These are phyloP conservation scores for Ammopiptanthus mongolicus DNA, from an alignment of 306 rosid genomes.

Conservation along the genomic window DNA sequence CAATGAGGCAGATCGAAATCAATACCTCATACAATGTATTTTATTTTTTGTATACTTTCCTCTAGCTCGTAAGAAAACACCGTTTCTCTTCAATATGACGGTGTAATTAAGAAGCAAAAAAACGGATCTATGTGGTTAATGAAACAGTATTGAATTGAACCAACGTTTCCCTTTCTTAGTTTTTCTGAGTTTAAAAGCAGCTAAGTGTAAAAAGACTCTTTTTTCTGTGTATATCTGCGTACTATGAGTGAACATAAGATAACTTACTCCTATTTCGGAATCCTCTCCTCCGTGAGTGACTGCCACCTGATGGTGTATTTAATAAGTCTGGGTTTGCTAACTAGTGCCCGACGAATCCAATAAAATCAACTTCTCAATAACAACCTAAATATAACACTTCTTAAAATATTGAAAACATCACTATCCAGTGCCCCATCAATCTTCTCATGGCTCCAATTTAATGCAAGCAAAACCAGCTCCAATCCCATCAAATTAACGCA, in stretches of 20 bases:
- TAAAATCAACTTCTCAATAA: too few species aligned
- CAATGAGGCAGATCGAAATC: not conserved
- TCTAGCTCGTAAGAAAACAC: not conserved
- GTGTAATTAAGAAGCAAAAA: not conserved
- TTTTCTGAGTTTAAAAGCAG: not conserved
- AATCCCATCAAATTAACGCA: not conserved
- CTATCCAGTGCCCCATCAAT: too few species aligned
- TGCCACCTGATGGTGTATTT: too few species aligned
- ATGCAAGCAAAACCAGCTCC: not conserved
- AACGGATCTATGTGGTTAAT: not conserved
- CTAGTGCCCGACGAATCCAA: too few species aligned
- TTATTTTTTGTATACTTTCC: not conserved
- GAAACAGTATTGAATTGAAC: not conserved
- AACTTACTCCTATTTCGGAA: too few species aligned
- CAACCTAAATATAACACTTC: too few species aligned
- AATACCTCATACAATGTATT: not conserved
- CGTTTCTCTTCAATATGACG: not conserved
- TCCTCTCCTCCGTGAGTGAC: too few species aligned
- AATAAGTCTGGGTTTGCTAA: too few species aligned
- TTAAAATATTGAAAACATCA: too few species aligned
- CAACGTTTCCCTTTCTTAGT: not conserved
- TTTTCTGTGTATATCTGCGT: too few species aligned
- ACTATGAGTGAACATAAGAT: too few species aligned
- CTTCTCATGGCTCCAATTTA: too few species aligned
- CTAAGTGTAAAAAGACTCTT: not conserved